Evolutionary conservation across 352 stramenopile genomes (phyloP), one percentile per base, ranked within the genome.

Genomic region (Phytopythium vexans): DNA sequence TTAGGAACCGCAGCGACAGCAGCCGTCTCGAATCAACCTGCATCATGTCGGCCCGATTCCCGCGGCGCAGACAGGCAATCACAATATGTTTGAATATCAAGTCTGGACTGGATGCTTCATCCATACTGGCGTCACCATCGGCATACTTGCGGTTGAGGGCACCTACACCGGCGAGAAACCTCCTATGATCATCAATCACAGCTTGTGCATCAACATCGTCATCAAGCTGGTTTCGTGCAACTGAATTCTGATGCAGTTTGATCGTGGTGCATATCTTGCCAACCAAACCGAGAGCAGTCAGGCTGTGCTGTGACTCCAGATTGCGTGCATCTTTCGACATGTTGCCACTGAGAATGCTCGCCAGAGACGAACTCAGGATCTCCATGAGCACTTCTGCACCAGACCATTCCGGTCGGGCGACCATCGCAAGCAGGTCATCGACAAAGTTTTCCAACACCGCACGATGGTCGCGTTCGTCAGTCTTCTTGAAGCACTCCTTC

Each of bases 361-460:
- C 84, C 36, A 93, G 59, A 1, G 77, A 88, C 4, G 68, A 74
- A 21, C 69, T 88, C 38, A 94, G 52, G 5, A 85, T 64, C 35
- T 92, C 79, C 8, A 94, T 50, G n/a, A 95, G 39, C 16, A 86
- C 56, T 60, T 95, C 82, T 0, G 85, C 84, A 11, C 82, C 84
- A 15, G 62, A 16, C 80, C 82, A 94, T 54, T 95, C 86, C 10
- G 84, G 82, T n/a, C 70, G 77, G 14, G 72, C 64, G 62, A 94
- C 88, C 74, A 95, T 88, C 7, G 71, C 64, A 11, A 95, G 68
- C 35, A 95, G 49, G 57, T 95, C 86, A 59, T 95, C 84, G 31
- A 88, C 64, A 52, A 94, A 89, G 39, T 93, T 87, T 14, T 94
- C 86, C 11, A 95, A 62, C 12, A 88, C 62, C 42, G 86, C 63